Percentiles rank a stretch among this genome's conserved stretches.
Evolutionary conservation across 169 alveolate species (phyloP).

Genomic region (Plasmodium billcollinsi): DNA sequence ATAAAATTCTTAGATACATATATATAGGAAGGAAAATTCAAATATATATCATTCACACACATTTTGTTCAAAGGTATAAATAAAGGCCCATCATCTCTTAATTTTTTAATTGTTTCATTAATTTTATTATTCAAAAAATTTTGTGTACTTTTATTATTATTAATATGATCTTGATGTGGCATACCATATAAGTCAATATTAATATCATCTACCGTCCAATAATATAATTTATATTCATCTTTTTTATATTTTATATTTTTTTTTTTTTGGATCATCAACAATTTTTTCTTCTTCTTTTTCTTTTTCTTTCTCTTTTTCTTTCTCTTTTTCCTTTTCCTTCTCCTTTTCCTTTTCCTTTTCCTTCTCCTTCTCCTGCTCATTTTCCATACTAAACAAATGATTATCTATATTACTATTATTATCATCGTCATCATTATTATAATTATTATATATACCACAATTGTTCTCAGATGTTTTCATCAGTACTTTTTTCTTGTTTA

Average conservation of each 20-base stretch:
- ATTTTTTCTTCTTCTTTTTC: slow-evolving; percentile 78
- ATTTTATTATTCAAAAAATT: slow-evolving; percentile 38
- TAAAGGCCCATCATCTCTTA: slow-evolving; percentile 29
- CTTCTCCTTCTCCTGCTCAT: slow-evolving; percentile 75
- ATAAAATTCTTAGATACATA: slow-evolving; percentile 76
- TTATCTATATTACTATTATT: slow-evolving; percentile 45
- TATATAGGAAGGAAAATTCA: slow-evolving; percentile 75
- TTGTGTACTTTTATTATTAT: background rate
- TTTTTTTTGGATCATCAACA: slow-evolving; percentile 57
- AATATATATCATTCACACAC: slow-evolving; percentile 58
- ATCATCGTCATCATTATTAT: slow-evolving; percentile 10
- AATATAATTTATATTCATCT: slow-evolving; percentile 71
- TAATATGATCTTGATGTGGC: background rate
- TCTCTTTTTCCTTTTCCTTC: slow-evolving; percentile 75
- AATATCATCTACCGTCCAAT: slow-evolving; percentile 13
- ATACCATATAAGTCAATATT: slow-evolving; percentile 33
- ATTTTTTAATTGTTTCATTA: slow-evolving; percentile 10
- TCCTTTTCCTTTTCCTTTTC: slow-evolving; percentile 73
- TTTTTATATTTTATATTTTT: slow-evolving; percentile 69
- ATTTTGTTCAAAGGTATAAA: slow-evolving; percentile 69
- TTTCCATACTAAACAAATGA: slow-evolving; percentile 71
- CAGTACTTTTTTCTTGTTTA: background rate
- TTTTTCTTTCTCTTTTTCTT: slow-evolving; percentile 67
- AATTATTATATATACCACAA: background rate
- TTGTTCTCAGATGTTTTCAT: slow-evolving; percentile 20